These are phyloP conservation scores for Trametes elegans DNA, from an alignment of 768 basidiomycete species.

Conservation along the genomic window DNA sequence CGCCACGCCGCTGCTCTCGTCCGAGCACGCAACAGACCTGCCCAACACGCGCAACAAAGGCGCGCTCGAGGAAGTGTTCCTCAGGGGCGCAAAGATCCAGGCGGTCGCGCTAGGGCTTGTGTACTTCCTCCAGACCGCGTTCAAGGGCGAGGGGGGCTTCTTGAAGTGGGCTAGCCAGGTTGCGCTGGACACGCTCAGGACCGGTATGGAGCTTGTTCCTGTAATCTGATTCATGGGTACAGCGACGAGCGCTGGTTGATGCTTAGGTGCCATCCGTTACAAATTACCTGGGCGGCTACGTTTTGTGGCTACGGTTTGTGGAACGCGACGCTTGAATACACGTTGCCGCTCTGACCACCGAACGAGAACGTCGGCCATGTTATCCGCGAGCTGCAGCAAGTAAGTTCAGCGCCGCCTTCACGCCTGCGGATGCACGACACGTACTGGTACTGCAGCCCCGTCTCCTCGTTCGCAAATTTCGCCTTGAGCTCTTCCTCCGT, in stretches of 20 bases:
- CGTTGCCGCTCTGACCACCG: conserved; percentile 74
- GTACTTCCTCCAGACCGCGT: conserved; percentile 59
- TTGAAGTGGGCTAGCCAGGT: conserved; percentile 66
- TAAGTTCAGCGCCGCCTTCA: neutral
- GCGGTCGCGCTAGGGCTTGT: conserved; percentile 72
- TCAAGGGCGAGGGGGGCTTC: conserved; percentile 40
- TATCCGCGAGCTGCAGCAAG: conserved; percentile 57
- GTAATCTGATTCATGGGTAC: conserved; percentile 22
- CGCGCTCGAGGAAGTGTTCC: conserved; percentile 73
- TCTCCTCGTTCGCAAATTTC: conserved; percentile 46
- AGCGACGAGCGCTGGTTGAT: neutral
- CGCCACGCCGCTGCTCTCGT: conserved; percentile 57
- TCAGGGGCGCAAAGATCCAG: conserved; percentile 66
- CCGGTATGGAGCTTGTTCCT: conserved; percentile 55
- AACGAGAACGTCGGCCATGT: conserved; percentile 72
- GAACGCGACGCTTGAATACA: conserved; percentile 72
- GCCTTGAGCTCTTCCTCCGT: conserved; percentile 71
- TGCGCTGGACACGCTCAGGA: conserved; percentile 67
- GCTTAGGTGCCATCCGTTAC: too few relatives aligned
- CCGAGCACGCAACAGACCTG: conserved; percentile 32
- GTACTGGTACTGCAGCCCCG: conserved; percentile 64
- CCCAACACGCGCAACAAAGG: conserved; percentile 51
- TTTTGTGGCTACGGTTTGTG: conserved; percentile 38
- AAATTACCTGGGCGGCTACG: neutral
- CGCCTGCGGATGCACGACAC: conserved; percentile 1